Base-by-base conservation (phyloP, 768 basidiomycete genomes). In the Lactarius trivialis region DNA sequence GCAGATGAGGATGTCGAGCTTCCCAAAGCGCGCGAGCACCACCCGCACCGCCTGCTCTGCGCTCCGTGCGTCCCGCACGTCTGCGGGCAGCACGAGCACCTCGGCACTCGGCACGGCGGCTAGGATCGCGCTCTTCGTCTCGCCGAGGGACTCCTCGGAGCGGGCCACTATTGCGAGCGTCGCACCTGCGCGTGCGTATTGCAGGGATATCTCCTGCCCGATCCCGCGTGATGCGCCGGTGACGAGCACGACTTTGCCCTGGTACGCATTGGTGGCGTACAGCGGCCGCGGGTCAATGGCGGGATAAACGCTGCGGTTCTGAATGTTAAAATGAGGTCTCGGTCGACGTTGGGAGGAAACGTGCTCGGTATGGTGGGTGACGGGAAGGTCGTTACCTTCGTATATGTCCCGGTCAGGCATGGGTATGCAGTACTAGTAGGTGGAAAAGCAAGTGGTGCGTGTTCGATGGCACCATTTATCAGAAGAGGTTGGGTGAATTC, bases 171-270 rank as follows among this genome's bases (percentile, higher is more conserved):
- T 17, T 2, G 52, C 58, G 19, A 63, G 17, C 7, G 45, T 43
- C 4, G 62, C 62, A 2, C 62, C 62, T 0, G 58, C 62, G 0
- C 58, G 57, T 3, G 57, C 58, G 14, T 48, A 63, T 4, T 41
- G 43, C n/a, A 63, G 24, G 3, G 52, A 52, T 2, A 53, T 60
- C 21, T 53, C 62, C 37, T 56, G 56, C 14, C 61, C 61, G n/a
- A 63, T 49, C 19, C 57, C 61, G 21, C 57, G 52, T 12, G 57
- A 63, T 15, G 61, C 61, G 8, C 61, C 61, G 14, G 61, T 61
- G 32, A 61, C 33, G 32, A 61, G 56, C 4, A 56, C 49, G 7
- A 56, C 49, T n/a, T 61, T 56, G 21, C 55, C 60, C 3, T 28
- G 21, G 7, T 51, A 61, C 1, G 36, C 17, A 8, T 51, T 49